A percentile compares a stretch with the other conserved stretches of the same genome.
Evolutionary conservation across 2,329 filamentous ascomycete species (phyloP).

Genomic region (Macrophomina phaseolina): DNA sequence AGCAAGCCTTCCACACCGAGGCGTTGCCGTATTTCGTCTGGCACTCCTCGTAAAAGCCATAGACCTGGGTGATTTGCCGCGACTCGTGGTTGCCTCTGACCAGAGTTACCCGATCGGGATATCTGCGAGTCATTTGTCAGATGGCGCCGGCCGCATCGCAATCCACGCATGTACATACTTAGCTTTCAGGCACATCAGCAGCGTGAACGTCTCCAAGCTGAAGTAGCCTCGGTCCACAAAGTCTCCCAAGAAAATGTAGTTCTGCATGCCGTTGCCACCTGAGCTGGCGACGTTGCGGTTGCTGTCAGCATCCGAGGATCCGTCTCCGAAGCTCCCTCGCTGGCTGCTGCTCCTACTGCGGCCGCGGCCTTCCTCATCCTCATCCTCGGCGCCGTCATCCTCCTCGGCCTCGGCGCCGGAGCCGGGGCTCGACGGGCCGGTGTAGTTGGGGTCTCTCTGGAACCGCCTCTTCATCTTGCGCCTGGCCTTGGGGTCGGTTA

Average conservation of each 20-base stretch:
- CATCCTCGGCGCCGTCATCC: slow-evolving; percentile 56
- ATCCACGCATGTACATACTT: slow-evolving; percentile 56
- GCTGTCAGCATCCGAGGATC: slow-evolving; percentile 47
- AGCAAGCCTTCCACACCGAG: slow-evolving; percentile 99
- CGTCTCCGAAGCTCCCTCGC: slow-evolving; percentile 47
- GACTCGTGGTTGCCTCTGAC: slow-evolving; percentile 92
- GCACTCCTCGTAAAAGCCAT: slow-evolving; percentile 99
- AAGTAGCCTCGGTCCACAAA: slow-evolving; percentile 79
- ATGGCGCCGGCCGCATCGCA: not conserved
- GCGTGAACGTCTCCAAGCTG: slow-evolving; percentile 73
- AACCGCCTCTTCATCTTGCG: slow-evolving; percentile 75
- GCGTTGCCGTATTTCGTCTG: slow-evolving; percentile 98
- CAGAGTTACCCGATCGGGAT: slow-evolving; percentile 73
- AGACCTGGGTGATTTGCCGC: slow-evolving; percentile 98
- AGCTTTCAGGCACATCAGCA: slow-evolving; percentile 74
- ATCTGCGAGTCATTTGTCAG: slow-evolving; percentile 52
- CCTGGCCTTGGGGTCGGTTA: slow-evolving; percentile 84
- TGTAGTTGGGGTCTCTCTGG: slow-evolving; percentile 59
- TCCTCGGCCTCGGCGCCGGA: slow-evolving; percentile 50
- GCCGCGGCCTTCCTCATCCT: slow-evolving; percentile 54
- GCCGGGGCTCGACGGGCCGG: slow-evolving; percentile 56
- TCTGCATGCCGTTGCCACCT: slow-evolving; percentile 64
- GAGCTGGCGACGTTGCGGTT: slow-evolving; percentile 45
- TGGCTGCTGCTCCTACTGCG: slow-evolving; percentile 51
- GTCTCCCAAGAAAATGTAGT: slow-evolving; percentile 75